These are phyloP conservation scores for Sorghum bicolor DNA, from an alignment of 176 grass and related monocot species.

Conservation along the genomic window Sorghum_bicolor_NCBIv3 NC_012875.2:46568001-46568500, in stretches of 20 bases:
- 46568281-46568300: slow-evolving; percentile 53
- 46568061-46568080: slow-evolving; percentile 73
- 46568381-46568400: not conserved
- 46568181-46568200: slow-evolving; percentile 54
- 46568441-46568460: slow-evolving; percentile 31
- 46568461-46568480: slow-evolving; percentile 29
- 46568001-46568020: slow-evolving; percentile 84
- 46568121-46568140: slow-evolving; percentile 79
- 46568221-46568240: slow-evolving; percentile 52
- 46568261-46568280: slow-evolving; percentile 90
- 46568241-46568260: slow-evolving; percentile 76
- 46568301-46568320: slow-evolving; percentile 55
- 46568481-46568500: slow-evolving; percentile 14
- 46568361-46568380: slow-evolving; percentile 58
- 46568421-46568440: not conserved
- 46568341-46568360: slow-evolving; percentile 57
- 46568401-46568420: not conserved
- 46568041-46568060: slow-evolving; percentile 67
- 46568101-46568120: slow-evolving; percentile 87
- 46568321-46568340: slow-evolving; percentile 76
- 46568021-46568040: slow-evolving; percentile 72
- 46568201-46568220: slow-evolving; percentile 44
- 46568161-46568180: slow-evolving; percentile 48
- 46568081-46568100: slow-evolving; percentile 37
- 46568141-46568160: slow-evolving; percentile 67